A percentile compares a stretch with the other conserved stretches of the same genome.
Conservation (phyloP, 108 stramenopile genomes). For the Stephanodiscus triporus region DNA sequence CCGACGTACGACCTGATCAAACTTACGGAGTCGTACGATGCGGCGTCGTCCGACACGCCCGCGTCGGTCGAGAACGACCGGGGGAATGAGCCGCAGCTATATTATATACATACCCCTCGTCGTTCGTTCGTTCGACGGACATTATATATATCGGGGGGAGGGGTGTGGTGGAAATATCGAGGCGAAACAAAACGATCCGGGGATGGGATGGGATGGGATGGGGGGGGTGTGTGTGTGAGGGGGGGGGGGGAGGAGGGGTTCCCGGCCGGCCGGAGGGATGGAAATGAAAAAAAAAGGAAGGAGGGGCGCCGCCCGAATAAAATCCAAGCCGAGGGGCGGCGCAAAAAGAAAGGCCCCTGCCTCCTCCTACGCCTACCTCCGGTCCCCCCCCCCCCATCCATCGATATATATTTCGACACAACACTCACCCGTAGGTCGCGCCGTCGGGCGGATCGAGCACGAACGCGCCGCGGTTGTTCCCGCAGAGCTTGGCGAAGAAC, state of each 20-base stretch:
- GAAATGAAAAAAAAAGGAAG: too few relatives aligned
- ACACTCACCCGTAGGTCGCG: slow-evolving; percentile 58
- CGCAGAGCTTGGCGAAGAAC: slow-evolving; percentile 83
- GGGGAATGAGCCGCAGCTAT: slow-evolving; percentile 36
- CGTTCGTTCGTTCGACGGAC: neutral
- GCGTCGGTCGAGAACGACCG: slow-evolving; percentile 36
- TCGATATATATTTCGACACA: neutral
- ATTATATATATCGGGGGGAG: too few relatives aligned
- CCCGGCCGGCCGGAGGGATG: too few relatives aligned
- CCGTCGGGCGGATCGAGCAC: slow-evolving; percentile 85
- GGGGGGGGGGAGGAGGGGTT: too few relatives aligned
- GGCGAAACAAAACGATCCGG: too few relatives aligned
- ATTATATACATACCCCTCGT: neutral
- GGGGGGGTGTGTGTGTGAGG: too few relatives aligned
- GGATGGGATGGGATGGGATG: too few relatives aligned
- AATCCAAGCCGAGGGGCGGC: too few relatives aligned
- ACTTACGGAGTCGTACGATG: slow-evolving; percentile 54
- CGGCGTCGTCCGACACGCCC: slow-evolving; percentile 23
- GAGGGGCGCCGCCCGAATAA: too few relatives aligned
- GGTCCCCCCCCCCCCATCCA: too few relatives aligned
- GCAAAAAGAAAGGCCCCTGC: neutral
- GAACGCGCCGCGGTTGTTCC: slow-evolving; percentile 89
- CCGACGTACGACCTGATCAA: slow-evolving; percentile 38
- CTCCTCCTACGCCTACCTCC: too few relatives aligned
- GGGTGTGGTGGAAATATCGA: too few relatives aligned